Conservation (phyloP, 2,329 filamentous ascomycete species). For the Zasmidium citrigriseum region DNA sequence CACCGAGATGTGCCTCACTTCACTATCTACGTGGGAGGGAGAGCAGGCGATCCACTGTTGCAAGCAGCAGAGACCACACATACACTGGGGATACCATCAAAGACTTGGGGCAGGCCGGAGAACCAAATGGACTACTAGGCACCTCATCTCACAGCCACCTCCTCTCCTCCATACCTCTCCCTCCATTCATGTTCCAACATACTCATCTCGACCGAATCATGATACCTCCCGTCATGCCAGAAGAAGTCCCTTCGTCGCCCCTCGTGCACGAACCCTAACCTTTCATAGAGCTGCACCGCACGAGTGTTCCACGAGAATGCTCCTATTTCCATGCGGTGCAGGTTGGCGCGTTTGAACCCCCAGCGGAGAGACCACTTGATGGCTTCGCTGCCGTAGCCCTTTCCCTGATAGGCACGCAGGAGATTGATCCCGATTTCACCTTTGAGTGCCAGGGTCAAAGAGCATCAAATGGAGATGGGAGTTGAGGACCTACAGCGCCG, state of each 20-base stretch:
- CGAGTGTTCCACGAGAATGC: conserved; percentile 43
- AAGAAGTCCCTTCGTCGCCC: conserved; percentile 45
- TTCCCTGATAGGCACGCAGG: conserved; percentile 36
- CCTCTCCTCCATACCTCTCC: conserved; percentile 16
- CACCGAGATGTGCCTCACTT: too few relatives aligned
- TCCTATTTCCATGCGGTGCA: conserved; percentile 48
- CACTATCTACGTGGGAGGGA: too few relatives aligned
- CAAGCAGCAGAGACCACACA: too few relatives aligned
- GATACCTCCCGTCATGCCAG: conserved; percentile 46
- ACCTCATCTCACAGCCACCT: too few relatives aligned
- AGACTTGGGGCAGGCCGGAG: too few relatives aligned
- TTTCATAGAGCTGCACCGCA: conserved; percentile 46
- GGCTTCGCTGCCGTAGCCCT: conserved; percentile 51
- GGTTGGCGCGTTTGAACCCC: conserved; percentile 46
- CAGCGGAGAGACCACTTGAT: conserved; percentile 52
- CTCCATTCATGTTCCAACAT: conserved; percentile 47
- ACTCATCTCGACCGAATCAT: conserved; percentile 33
- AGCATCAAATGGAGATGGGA: too few relatives aligned
- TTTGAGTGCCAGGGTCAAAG: too few relatives aligned
- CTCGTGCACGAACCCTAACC: conserved; percentile 49
- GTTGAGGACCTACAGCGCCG: background rate
- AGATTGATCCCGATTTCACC: conserved; percentile 43
- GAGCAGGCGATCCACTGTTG: too few relatives aligned
- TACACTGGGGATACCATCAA: too few relatives aligned
- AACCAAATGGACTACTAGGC: too few relatives aligned